These are phyloP conservation scores for Stagonosporopsis chrysanthemi DNA, from an alignment of 2,329 filamentous ascomycete genomes.

Conservation along the genomic window DNA sequence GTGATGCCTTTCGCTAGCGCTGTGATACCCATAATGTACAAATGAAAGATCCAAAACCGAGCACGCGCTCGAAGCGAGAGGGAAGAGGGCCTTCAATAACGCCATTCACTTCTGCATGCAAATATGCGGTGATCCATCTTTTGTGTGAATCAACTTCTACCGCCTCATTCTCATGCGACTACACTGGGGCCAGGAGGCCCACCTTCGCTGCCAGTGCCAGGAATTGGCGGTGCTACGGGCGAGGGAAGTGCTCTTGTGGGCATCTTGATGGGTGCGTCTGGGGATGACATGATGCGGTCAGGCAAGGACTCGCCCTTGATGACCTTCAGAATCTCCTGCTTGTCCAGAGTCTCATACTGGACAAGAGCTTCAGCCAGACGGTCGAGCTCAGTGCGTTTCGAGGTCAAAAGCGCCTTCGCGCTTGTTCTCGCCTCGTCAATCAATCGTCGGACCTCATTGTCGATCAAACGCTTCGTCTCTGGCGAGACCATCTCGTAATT, in stretches of 20 bases:
- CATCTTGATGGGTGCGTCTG: conserved; percentile 70
- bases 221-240: conserved; percentile 28
- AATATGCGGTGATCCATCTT: conserved; percentile 6
- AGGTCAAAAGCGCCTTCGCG: conserved; percentile 73
- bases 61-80: conserved; percentile 16
- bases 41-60: conserved; percentile 12
- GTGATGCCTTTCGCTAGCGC: conserved; percentile 15
- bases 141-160: background rate
- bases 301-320: conserved; percentile 84
- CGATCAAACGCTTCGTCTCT: conserved; percentile 85
- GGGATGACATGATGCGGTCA: conserved; percentile 67
- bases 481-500: conserved; percentile 84
- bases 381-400: conserved; percentile 84
- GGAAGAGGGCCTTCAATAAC: conserved; percentile 18
- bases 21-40: conserved; percentile 19
- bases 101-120: conserved; percentile 24
- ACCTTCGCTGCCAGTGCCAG: conserved; percentile 21
- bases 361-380: conserved; percentile 86
- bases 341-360: conserved; percentile 91
- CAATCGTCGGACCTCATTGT: conserved; percentile 84
- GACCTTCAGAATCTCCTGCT: conserved; percentile 88
- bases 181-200: conserved; percentile 15
- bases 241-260: conserved; percentile 58
- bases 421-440: conserved; percentile 82
- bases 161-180: conserved; percentile 2